Percentiles rank a stretch among this genome's conserved stretches.
These are phyloP conservation scores for Zangia roseola DNA, from an alignment of 768 basidiomycete genomes.

Conservation along the genomic window DNA sequence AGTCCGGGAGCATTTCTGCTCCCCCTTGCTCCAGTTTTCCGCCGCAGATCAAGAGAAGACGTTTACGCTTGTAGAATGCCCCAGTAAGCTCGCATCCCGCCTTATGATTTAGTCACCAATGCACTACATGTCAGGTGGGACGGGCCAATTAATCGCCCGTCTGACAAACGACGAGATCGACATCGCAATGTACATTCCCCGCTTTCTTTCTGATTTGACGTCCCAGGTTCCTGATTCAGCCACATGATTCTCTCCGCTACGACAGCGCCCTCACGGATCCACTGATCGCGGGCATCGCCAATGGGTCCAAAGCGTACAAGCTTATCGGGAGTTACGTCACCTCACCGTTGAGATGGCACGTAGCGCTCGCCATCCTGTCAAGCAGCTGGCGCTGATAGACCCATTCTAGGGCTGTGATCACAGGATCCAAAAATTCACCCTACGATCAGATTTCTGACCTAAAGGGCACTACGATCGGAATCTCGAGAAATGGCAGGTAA, in stretches of 20 bases:
- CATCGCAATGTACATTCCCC: conserved; percentile 64
- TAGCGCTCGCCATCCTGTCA: neutral
- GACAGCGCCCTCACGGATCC: conserved; percentile 85
- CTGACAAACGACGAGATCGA: conserved; percentile 78
- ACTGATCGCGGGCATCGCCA: conserved; percentile 85
- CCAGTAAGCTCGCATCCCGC: conserved; percentile 49
- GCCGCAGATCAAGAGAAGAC: conserved; percentile 65
- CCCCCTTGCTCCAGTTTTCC: conserved; percentile 85
- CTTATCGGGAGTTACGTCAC: conserved; percentile 91
- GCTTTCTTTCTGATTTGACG: neutral
- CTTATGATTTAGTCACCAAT: conserved; percentile 19
- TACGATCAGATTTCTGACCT: conserved; percentile 74
- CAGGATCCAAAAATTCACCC: conserved; percentile 63
- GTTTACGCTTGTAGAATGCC: conserved; percentile 86
- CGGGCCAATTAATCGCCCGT: conserved; percentile 78
- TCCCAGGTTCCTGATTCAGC: conserved; percentile 1
- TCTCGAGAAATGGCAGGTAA: conserved; percentile 84
- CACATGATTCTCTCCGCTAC: neutral
- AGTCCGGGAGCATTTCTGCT: conserved; percentile 91
- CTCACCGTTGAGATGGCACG: conserved; percentile 83
- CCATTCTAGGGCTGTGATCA: conserved; percentile 80
- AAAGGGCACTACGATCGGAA: conserved; percentile 80
- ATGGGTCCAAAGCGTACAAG: conserved; percentile 84
- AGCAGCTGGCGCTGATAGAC: neutral
- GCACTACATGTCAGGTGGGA: conserved; percentile 56